Evolutionary conservation across 306 rosid genomes (phyloP).

Genomic region (Gastrolobium bilobum): DNA sequence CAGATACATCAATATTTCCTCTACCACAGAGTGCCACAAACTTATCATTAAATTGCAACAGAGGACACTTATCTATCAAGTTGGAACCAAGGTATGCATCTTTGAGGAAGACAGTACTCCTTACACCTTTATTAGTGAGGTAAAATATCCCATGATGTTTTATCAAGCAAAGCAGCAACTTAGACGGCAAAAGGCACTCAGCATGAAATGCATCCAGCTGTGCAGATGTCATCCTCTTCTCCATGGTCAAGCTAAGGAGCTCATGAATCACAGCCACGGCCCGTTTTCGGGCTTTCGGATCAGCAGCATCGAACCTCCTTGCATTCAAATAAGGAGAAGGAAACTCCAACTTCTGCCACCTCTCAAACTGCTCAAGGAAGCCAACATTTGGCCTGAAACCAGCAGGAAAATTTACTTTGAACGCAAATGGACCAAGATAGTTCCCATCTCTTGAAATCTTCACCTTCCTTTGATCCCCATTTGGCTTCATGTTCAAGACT

Average conservation of each 20-base stretch:
- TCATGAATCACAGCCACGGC: conserved; percentile 85
- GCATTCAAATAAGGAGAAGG: conserved; percentile 92
- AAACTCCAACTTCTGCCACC: conserved; percentile 88
- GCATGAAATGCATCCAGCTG: conserved; percentile 82
- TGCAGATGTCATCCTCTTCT: conserved; percentile 83
- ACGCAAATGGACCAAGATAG: conserved; percentile 67
- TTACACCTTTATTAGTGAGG: conserved; percentile 87
- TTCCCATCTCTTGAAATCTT: conserved; percentile 81
- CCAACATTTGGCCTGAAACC: conserved; percentile 81
- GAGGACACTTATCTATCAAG: conserved; percentile 68
- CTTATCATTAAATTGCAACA: conserved; percentile 60
- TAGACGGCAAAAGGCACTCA: conserved; percentile 79
- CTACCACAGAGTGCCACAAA: conserved; percentile 71
- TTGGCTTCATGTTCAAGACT: conserved; percentile 40
- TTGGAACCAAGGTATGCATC: conserved; percentile 72
- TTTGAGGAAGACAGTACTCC: conserved; percentile 79
- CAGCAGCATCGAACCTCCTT: conserved; percentile 71
- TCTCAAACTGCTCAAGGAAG: conserved; percentile 71
- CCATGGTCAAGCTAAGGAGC: conserved; percentile 84
- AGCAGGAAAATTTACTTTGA: conserved; percentile 69
- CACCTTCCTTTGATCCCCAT: conserved; percentile 54
- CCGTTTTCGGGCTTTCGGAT: conserved; percentile 79
- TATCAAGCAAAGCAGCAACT: conserved; percentile 75
- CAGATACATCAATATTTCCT: conserved; percentile 55
- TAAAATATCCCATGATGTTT: conserved; percentile 92